Conservation (phyloP, 805 yeast genomes). For the Clavispora phyllophila region DNA sequence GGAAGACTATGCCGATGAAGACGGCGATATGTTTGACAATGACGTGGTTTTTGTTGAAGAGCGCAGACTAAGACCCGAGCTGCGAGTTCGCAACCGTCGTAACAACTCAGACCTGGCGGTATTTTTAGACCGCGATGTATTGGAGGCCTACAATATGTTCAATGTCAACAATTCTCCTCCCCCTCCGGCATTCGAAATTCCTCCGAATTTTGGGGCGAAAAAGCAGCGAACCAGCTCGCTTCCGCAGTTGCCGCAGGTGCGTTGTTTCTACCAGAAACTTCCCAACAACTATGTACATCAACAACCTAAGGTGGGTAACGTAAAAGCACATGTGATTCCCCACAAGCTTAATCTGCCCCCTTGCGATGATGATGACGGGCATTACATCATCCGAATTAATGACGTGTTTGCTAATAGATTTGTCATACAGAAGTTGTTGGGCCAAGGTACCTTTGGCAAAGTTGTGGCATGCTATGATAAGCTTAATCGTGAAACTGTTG, state of each 20-base stretch:
- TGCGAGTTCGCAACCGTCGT: conserved; percentile 15
- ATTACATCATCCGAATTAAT: conserved; percentile 57
- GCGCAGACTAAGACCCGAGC: conserved; percentile 16
- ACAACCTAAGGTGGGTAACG: conserved; percentile 36
- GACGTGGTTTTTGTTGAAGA: conserved; percentile 36
- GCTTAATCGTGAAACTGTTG: conserved; percentile 57
- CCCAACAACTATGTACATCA: conserved; percentile 33
- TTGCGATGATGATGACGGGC: conserved; percentile 70
- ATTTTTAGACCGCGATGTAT: conserved; percentile 33
- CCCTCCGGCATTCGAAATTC: conserved; percentile 3
- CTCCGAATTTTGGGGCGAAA: conserved; percentile 14
- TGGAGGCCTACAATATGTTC: conserved; percentile 40
- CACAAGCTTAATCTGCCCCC: conserved; percentile 27
- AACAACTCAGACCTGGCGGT: conserved; percentile 34
- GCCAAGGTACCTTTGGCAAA: conserved; percentile 92
- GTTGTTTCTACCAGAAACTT: conserved; percentile 36
- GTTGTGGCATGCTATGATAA: conserved; percentile 80
- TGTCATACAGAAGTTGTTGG: conserved; percentile 61
- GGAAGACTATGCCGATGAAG: conserved; percentile 13
- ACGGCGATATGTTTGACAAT: conserved; percentile 18
- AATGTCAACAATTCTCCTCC: conserved; percentile 29
- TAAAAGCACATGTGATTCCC: conserved; percentile 36
- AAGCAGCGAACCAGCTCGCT: conserved; percentile 40
- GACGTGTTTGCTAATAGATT: conserved; percentile 73
- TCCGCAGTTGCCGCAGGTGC: conserved; percentile 42